Conservation (phyloP, 768 basidiomycete genomes). For the Suillus subalutaceus region DNA sequence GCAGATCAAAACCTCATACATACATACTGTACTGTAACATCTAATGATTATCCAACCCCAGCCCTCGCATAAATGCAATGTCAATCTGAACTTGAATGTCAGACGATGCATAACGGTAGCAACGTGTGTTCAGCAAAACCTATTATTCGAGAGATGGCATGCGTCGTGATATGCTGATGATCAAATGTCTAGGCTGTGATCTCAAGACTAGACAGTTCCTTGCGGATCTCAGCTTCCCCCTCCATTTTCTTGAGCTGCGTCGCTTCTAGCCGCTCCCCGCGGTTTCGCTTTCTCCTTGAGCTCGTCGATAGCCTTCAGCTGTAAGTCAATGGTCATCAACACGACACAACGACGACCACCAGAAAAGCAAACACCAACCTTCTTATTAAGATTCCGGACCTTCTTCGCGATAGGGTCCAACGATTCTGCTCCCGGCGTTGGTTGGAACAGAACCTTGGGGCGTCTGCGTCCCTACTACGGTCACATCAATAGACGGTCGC, state of each 20-base stretch:
- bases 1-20: constrained; percentile 4
- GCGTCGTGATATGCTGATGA: constrained; percentile 1
- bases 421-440: constrained; percentile 59
- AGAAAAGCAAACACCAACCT: constrained; percentile 52
- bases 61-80: not conserved
- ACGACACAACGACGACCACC: constrained; percentile 8
- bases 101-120: constrained; percentile 2
- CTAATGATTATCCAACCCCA: constrained; percentile 8
- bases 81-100: not conserved
- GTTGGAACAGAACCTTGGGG: constrained; percentile 40
- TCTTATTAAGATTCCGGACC: constrained; percentile 93
- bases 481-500: constrained; percentile 41
- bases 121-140: constrained; percentile 6
- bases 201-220: constrained; percentile 61
- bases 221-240: constrained; percentile 80
- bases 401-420: constrained; percentile 89
- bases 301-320: constrained; percentile 99
- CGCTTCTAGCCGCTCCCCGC: constrained; percentile 90
- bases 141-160: not conserved
- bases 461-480: constrained; percentile 28
- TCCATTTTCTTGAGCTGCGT: constrained; percentile 99
- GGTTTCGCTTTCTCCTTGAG: constrained; percentile 89
- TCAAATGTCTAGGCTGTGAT: constrained; percentile 18
- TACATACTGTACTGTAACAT: constrained; percentile 9
- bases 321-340: constrained; percentile 13